These are phyloP conservation scores for Chaetomium cochliodes DNA, from an alignment of 495 filamentous ascomycete species.

Conservation along the genomic window DNA sequence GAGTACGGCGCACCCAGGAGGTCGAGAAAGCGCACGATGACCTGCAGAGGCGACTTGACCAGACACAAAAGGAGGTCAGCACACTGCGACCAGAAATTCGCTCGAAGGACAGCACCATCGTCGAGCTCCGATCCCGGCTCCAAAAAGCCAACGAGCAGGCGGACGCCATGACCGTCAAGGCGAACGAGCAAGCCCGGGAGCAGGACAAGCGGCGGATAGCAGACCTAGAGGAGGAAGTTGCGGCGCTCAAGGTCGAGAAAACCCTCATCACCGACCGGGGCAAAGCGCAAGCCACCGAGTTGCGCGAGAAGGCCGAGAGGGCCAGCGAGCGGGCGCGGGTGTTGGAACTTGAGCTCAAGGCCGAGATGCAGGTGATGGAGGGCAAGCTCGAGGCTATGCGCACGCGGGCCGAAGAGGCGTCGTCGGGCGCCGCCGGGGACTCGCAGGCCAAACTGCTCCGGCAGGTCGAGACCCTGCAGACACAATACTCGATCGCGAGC, in stretches of 20 bases:
- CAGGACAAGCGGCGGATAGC: conserved; percentile 62
- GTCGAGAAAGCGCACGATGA: conserved; percentile 66
- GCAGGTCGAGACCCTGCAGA: conserved; percentile 93
- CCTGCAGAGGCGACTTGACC: conserved; percentile 60
- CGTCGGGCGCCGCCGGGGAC: conserved; percentile 76
- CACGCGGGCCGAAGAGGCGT: conserved; percentile 82
- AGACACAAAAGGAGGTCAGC: conserved; percentile 68
- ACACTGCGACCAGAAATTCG: conserved; percentile 62
- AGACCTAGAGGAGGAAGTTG: conserved; percentile 72
- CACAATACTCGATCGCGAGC: conserved; percentile 88
- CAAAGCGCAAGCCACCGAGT: conserved; percentile 64
- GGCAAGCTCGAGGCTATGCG: conserved; percentile 87
- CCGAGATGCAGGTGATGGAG: conserved; percentile 80
- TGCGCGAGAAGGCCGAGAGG: conserved; percentile 69
- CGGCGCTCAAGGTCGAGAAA: conserved; percentile 72
- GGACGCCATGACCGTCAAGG: conserved; percentile 63
- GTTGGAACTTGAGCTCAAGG: conserved; percentile 75
- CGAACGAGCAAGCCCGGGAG: conserved; percentile 65
- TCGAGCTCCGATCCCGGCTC: conserved; percentile 68
- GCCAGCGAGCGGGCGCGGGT: conserved; percentile 69
- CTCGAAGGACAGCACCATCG: conserved; percentile 62
- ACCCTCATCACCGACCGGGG: conserved; percentile 67
- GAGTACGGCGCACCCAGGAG: conserved; percentile 62
- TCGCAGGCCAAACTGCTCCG: conserved; percentile 86
- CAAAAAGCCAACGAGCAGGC: conserved; percentile 65